Base-by-base conservation (phyloP, 352 stramenopile genomes). In the Phytophthora pini region DNA sequence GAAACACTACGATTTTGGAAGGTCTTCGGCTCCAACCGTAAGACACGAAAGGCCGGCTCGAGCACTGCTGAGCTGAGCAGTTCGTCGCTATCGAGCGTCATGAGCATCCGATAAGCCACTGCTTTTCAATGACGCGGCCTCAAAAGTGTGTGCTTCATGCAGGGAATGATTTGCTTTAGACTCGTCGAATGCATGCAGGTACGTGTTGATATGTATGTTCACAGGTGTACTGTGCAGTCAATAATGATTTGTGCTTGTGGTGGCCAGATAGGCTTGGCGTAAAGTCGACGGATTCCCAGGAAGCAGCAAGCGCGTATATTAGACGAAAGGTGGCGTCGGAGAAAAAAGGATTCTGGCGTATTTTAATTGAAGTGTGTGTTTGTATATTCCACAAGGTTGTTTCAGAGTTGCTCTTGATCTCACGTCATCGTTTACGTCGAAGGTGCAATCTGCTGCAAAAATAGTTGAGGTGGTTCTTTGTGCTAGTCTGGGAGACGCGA, bases 1-100 rank as follows among this genome's bases (percentile, higher is more conserved):
- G 98, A 99, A 84, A 99, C 97, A 4, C 79, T 99, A 52, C 89
- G 97, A 34, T 99, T 99, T 86, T 99, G 98, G 98, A 98, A 99
- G 62, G 88, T 99, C 5, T 99, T 99, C 74, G 97, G 90, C 46
- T 77, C 87, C 15, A 90, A 90, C 77, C 74, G 89, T 54, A 94
- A 94, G 61, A 73, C 75, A 22, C 81, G 73, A 32, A 94, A 92
- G 58, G 70, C 75, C 24, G 80, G 77, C 27, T 87, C 79, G 15
- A 74, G 64, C 13, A 79, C 73, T 38, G 69, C 67, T 24, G 79
- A 90, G 61, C 62, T 93, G 36, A 77, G 81, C 40, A 82, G 77
- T 56, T 88, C 84, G 22, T 87, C 82, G 29, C 70, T 93, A 15
- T 92, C 84, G 61, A 90, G 73, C 48, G 84, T 92, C 39, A 90